Evolutionary conservation across 2,329 filamentous ascomycete genomes (phyloP), one percentile per base, ranked within the genome.

Genomic region (Trichoderma semiorbis): DNA sequence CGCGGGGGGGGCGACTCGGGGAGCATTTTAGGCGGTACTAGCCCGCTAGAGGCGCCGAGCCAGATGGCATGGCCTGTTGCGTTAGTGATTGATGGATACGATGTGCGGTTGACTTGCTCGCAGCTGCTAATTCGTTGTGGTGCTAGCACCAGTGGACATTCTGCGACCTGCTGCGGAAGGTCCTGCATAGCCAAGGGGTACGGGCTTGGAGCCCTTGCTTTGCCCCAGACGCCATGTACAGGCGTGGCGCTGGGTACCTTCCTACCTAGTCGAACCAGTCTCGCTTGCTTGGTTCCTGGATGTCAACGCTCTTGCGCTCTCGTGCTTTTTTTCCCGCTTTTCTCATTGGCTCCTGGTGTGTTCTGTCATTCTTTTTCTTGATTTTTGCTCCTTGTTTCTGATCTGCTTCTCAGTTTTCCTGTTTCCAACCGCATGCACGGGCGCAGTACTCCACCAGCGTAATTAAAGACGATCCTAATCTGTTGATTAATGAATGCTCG

Each of bases 201-300:
- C 67, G 39, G 39, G 39, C 55, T 18, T 16, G 2, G 50, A n/a
- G 67, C 67, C 67, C 39, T 21, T 43, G 28, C n/a, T 18, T 30
- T 53, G 21, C 39, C 57, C 28, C 39, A 21, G 21, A n/a, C 1
- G 12, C 10, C 8, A 28, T n/a, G 67, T 69, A 69, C 57, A 69
- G 28, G 47, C 47, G 39, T 26, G 30, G 58, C n/a, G 21, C 28
- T 18, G 18, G 57, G 67, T 69, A 69, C 67, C 67, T 69, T 58
- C 67, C 55, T 61, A 50, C 57, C 55, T 62, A 34, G 67, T 62
- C 67, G 39, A 61, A 62, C 57, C 57, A 50, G 67, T 62, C 67
- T 62, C 58, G 67, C 57, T 53, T 36, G 67, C 57, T 53, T 39
- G 67, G 67, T 69, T 69, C 67, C 67, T 69, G 67, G 30, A 69